Evolutionary conservation across 805 yeast species (phyloP), one percentile per base, ranked within the genome.

Genomic region (Sugiyamaella mastotermitis): DNA sequence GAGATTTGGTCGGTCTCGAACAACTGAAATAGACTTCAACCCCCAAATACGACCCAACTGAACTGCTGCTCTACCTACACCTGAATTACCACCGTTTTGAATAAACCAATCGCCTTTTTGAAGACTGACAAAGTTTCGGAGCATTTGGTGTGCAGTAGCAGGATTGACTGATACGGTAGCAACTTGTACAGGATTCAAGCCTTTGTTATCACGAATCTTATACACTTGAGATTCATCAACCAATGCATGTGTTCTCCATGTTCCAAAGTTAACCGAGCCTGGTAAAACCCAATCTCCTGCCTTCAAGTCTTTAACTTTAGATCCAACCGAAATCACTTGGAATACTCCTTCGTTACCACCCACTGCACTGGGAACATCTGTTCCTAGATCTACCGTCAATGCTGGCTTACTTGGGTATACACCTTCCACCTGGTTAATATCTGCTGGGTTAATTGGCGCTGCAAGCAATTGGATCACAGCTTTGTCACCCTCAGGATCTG

Each of bases 51-150:
- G 75, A 21, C 84, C 95, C 38, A 92, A 74, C 61, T 92, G 99
- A 34, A 86, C 72, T 5, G 95, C 97, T 50, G 83, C 79, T 50
- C 86, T 78, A 4, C 96, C 95, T 8, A 92, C 99, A 20, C 92
- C 94, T 5, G 95, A 85, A 49, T 86, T 92, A 24, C 95, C 97
- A 22, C 96, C 98, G 53, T 90, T 92, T 64, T 92, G 97, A 45
- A 92, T 78, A 46, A 92, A 75, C 95, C 95, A 92, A 58, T 88
- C 69, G 14, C 85, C 85, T 1, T 76, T 72, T 42, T 66, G 59
- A 52, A 82, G 62, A 39, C 74, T 68, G 37, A 64, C 74, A 58
- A 76, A 83, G 60, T 80, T 73, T 13, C 81, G 76, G 45, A 90
- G 78, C 83, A 92, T 74, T 60, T 85, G 83, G 53, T 78, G 85